Evolutionary conservation across 768 basidiomycete genomes (phyloP), one percentile per base, ranked within the genome.

Genomic region (Ramaria sp.): DNA sequence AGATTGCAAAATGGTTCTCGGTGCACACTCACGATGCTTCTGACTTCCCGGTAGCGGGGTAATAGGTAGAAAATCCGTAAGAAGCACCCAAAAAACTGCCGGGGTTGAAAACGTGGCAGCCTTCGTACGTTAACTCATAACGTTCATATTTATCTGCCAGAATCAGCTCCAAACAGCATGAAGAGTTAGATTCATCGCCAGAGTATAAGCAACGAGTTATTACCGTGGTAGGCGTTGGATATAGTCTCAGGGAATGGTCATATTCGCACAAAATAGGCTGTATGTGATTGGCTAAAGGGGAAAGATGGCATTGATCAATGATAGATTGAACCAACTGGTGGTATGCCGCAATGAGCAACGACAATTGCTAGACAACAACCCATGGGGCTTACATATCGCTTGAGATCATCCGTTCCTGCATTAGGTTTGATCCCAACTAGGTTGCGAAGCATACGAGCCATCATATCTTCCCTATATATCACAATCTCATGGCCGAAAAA

Each of bases 21-120:
- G 42, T 7, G 12, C 10, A 27, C 16, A 60, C 75, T 57, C 48
- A 86, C 86, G 85, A 89, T 70, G 88, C 85, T 65, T 92, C 88
- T 0, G 93, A 94, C 63, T 88, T 84, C 39, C 79, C 69, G 56
- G 84, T 85, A 1, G 88, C 80, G 12, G 94, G 94, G 56, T 84
- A 88, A 61, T 94, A 99, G 2, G 91, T 88, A 10, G 87, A 90
- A 73, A 97, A 98, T 5, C 79, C 76, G 60, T 90, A 86, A 5
- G 84, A 77, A 48, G 79, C 85, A 4, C 88, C 82, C 13, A 92
- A 74, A 64, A 98, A 97, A 48, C 85, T 83, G 18, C 96, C 94
- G 0, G 96, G 96, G 66, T 99, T 99, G 75, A 98, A 93, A 25
- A 98, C 96, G 68, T 98, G 96, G 62, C 96, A 98, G 10, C 92